Percentiles rank a stretch among this genome's conserved stretches.
These are phyloP conservation scores for Penicillium brasilianum DNA, from an alignment of 2,329 filamentous ascomycete species.

Conservation along the genomic window DNA sequence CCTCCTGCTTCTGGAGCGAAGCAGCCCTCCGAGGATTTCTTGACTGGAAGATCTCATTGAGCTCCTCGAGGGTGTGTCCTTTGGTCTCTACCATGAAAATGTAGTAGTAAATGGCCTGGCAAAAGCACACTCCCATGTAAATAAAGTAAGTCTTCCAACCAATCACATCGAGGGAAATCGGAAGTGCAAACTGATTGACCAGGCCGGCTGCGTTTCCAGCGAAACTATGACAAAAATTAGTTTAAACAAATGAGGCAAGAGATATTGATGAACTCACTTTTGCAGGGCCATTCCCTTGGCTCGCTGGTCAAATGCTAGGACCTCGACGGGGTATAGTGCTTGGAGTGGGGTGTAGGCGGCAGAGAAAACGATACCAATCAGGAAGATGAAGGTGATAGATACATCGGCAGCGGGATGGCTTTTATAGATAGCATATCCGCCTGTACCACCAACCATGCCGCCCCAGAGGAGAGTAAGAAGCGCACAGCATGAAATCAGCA, in stretches of 20 bases:
- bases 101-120: neutral
- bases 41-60: neutral
- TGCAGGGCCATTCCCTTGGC: slow-evolving; percentile 1
- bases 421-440: neutral
- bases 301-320: neutral
- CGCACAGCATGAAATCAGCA: neutral
- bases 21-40: neutral
- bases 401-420: neutral
- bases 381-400: neutral
- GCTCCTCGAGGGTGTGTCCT: neutral
- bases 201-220: slow-evolving; percentile 1
- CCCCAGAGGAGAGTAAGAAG: neutral
- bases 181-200: neutral
- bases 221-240: neutral
- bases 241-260: neutral
- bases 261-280: neutral
- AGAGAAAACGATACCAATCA: neutral
- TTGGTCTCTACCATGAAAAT: neutral
- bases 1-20: neutral
- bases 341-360: neutral
- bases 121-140: neutral
- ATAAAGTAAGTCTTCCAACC: neutral
- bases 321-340: neutral
- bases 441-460: neutral
- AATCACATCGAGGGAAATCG: neutral